Base-by-base conservation (phyloP, 2,329 filamentous ascomycete genomes). In the Hypomyces perniciosus region DNA sequence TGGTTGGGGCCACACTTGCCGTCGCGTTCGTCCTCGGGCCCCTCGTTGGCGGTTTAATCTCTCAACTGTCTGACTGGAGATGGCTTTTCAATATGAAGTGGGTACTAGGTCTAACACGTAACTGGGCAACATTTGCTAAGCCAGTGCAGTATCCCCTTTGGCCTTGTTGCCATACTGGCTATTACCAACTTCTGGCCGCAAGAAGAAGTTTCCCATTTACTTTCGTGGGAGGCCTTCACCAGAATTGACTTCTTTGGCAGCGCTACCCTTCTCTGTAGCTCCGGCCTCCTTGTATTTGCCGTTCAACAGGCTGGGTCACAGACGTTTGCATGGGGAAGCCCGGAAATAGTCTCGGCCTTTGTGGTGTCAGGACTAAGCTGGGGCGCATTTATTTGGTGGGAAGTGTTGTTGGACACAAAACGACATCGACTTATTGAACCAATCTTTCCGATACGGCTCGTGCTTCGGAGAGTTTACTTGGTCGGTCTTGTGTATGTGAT, bases 61-160 rank as follows among this genome's bases (percentile, higher is more conserved):
- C 78, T 1, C 69, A 76, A n/a, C 65, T 71, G 2, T 72, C 73
- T 13, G 72, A 69, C 40, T 84, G 81, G 81, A 70, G 76, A 46
- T 81, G 79, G 70, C 71, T 84, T 37, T 84, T 84, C 62, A 78
- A 78, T 62, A 76, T 83, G 62, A 84, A 84, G 79, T 82, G 6
- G 8, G n/a, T 13, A 10, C 7, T 8, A 10, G n/a, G 2, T 12
- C 8, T 8, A 28, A 26, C 6, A 13, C 3, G 5, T 29, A 29
- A 10, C 28, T 8, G 20, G 7, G 53, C 10, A 20, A 5, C 28
- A 30, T 40, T 13, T 45, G 26, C 51, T 62, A 50, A 61, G 27
- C 54, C 29, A 6, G 6, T n/a, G 8, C 50, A 79, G 77, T 55
- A 68, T 79, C 26, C 78, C 78, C 0, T 73, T 75, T 55, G 76